Base-by-base conservation (phyloP, 495 filamentous ascomycete genomes). In the Lentithecium fluviatile region DNA sequence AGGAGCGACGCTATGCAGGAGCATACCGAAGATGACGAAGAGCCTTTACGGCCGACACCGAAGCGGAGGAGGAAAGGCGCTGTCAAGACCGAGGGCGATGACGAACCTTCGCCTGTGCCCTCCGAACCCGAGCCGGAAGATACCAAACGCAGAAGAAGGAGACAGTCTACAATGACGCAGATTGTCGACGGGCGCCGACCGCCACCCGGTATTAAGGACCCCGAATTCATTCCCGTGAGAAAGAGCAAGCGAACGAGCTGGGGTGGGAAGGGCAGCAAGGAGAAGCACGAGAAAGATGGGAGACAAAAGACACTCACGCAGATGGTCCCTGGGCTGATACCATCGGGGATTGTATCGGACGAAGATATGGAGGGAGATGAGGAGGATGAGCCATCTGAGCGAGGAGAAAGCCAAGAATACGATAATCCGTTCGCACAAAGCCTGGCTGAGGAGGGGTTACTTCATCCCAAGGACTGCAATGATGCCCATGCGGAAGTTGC, bases 131-230 rank as follows among this genome's bases (percentile, higher is more conserved):
- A 49, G 21, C 4, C 2, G 19, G 17, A 49, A 17, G 45, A 23
- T 3, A 29, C 13, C 2, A 49, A 49, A 49, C 45, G 13, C 3
- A 49, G 13, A 5, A 21, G 24, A 13, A 49, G 56, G 34, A 65
- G 50, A 49, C 61, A 65, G 29, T 65, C 62, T 37, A 65, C 62
- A 60, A 65, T 65, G 62, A 65, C 62, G 2, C 62, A 65, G 23
- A 17, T 65, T 2, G 50, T 56, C 0, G 26, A 46, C 37, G 56
- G 56, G 32, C 48, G 56, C 2, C 32, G 23, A 25, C 56, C 62
- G 2, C 2, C 2, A 20, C 64, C 59, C 37, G 60, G 70, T 12
- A 40, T 17, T 19, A 40, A 52, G 19, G 62, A 52, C 40, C 67
- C 37, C 23, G 64, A 6, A 15, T 59, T 46, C 63, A 56, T 53